Percentiles rank a stretch among this genome's conserved stretches.
These are phyloP conservation scores for Peronospora belbahrii DNA, from an alignment of 352 stramenopile genomes.

Conservation along the genomic window DNA sequence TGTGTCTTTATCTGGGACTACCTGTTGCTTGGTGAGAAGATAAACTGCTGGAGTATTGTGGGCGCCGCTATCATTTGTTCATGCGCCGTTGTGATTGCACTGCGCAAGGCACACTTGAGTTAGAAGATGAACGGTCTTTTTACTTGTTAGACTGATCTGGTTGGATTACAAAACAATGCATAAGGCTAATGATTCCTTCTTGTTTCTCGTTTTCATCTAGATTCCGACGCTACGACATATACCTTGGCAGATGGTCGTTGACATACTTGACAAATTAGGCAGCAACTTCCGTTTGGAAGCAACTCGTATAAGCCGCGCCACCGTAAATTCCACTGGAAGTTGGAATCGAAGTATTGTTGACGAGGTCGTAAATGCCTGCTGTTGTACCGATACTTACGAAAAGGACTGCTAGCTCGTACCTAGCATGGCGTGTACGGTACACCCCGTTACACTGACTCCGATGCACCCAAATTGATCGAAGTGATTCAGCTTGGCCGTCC, in stretches of 20 bases:
- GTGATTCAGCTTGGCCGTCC: too few relatives aligned
- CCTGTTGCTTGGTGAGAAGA: constrained; percentile 46
- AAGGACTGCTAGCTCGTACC: too few relatives aligned
- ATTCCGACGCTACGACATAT: constrained; percentile 1
- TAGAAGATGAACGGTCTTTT: constrained; percentile 4
- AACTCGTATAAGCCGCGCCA: constrained; percentile 53
- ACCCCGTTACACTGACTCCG: too few relatives aligned
- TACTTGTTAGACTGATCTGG: constrained; percentile 7
- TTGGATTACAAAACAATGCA: background rate
- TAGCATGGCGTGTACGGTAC: too few relatives aligned
- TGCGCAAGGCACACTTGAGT: constrained; percentile 40
- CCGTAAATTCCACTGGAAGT: constrained; percentile 40
- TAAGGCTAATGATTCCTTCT: background rate
- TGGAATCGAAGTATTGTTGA: constrained; percentile 41
- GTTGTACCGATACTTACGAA: constrained; percentile 29
- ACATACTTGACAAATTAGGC: constrained; percentile 1
- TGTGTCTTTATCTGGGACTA: constrained; percentile 78
- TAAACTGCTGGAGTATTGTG: constrained; percentile 68
- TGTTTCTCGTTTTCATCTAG: constrained; percentile 1
- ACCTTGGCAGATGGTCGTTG: constrained; percentile 6
- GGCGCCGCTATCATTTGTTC: constrained; percentile 62
- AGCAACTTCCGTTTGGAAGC: constrained; percentile 51
- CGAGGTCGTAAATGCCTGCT: constrained; percentile 48
- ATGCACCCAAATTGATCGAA: too few relatives aligned
- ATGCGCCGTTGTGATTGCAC: constrained; percentile 49